A percentile compares a stretch with the other conserved stretches of the same genome.
These are phyloP conservation scores for Priceomyces castillae DNA, from an alignment of 805 yeast genomes.

Conservation along the genomic window DNA sequence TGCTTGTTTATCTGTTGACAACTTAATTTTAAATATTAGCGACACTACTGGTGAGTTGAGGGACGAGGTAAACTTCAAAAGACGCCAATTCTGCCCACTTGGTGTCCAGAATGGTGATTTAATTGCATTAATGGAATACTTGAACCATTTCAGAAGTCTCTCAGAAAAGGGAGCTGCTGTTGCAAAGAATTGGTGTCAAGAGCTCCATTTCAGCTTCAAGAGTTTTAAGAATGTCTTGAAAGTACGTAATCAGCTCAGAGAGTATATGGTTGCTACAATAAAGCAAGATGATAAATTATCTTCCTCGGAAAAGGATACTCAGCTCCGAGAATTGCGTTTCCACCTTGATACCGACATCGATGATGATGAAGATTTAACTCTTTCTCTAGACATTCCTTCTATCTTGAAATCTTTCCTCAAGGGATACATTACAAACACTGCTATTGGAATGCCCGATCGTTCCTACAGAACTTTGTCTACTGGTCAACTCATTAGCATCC, in stretches of 20 bases:
- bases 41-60: slow-evolving; percentile 60
- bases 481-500: slow-evolving; percentile 83
- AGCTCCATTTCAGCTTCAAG: slow-evolving; percentile 68
- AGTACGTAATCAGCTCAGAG: slow-evolving; percentile 71
- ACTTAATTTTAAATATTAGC: slow-evolving; percentile 71
- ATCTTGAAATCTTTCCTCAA: slow-evolving; percentile 75
- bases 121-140: slow-evolving; percentile 74
- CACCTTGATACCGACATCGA: slow-evolving; percentile 25
- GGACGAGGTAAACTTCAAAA: slow-evolving; percentile 77
- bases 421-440: slow-evolving; percentile 87
- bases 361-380: slow-evolving; percentile 12
- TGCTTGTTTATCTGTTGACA: slow-evolving; percentile 90
- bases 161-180: slow-evolving; percentile 44
- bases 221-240: slow-evolving; percentile 76
- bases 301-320: slow-evolving; percentile 25
- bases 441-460: slow-evolving; percentile 92
- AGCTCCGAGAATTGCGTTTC: slow-evolving; percentile 20
- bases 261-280: slow-evolving; percentile 57
- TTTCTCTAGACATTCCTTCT: slow-evolving; percentile 48
- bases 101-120: slow-evolving; percentile 83
- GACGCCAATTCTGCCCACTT: slow-evolving; percentile 65
- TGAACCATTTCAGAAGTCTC: slow-evolving; percentile 48
- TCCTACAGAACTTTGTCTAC: slow-evolving; percentile 81
- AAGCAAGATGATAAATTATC: slow-evolving; percentile 37
- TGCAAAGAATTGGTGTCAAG: slow-evolving; percentile 78